Evolutionary conservation across 805 yeast species (phyloP), one percentile per base, ranked within the genome.

Genomic region (Barnettozyma botsteinii): DNA sequence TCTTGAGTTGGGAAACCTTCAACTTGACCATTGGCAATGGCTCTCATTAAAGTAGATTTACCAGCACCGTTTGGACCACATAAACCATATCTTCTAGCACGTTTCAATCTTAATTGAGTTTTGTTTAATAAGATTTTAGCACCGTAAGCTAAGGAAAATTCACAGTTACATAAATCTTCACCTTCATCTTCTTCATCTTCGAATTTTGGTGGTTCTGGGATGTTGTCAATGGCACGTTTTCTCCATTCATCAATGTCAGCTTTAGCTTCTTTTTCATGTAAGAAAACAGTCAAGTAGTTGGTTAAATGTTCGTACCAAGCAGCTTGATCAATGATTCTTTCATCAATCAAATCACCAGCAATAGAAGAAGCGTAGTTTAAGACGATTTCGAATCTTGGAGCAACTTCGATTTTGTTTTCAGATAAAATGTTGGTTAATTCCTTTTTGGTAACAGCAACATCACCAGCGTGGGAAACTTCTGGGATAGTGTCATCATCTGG

Each of bases 41-140:
- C 94, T 76, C 94, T 83, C 95, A 93, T 89, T 69, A 89, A 80
- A 56, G 98, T 91, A 55, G 98, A 91, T 74, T 91, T 91, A 85
- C 98, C 98, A 67, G 98, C 96, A 86, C 98, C 98, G 76, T 89
- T 89, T 67, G 98, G 97, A 75, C 98, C 98, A 77, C 93, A 84
- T 61, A 83, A 75, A 91, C 98, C 98, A 72, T 93, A 93, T 78
- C 98, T 86, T 77, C 97, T 89, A 75, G 85, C 93, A 79, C 96
- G 83, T 88, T 87, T 88, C 68, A 93, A 84, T 76, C 98, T 88
- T 69, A 93, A 81, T 77, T 91, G 97, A 59, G 98, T 93, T 75
- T 93, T 91, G 91, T 93, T 93, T 73, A 93, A 87, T 76, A 93
- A 80, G 79, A 93, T 93, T 86, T 93, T 93, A 65, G 98, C 98